These are phyloP conservation scores for Boletus coccyginus DNA, from an alignment of 768 basidiomycete genomes.

Conservation along the genomic window DNA sequence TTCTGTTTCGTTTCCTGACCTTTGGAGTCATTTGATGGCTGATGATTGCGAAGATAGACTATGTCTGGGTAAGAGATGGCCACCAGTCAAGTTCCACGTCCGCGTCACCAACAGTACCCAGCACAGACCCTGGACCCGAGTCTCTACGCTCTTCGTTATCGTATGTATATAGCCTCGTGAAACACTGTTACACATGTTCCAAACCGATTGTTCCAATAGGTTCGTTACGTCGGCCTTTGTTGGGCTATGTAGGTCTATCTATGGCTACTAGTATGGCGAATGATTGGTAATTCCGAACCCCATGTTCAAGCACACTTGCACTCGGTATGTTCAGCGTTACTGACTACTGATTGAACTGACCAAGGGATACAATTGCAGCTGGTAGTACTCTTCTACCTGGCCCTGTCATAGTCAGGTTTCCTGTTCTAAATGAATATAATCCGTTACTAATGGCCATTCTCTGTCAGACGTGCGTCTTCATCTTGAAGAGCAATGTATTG, in stretches of 20 bases:
- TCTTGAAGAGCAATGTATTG: background rate
- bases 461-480: constrained; percentile 2
- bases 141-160: background rate
- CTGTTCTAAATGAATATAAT: background rate
- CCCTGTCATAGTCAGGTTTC: background rate
- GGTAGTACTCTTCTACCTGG: background rate
- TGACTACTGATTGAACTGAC: no score
- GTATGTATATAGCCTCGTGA: background rate
- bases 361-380: background rate
- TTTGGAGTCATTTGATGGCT: no score
- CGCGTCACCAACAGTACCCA: background rate
- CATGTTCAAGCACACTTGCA: background rate
- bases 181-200: no score
- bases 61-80: no score
- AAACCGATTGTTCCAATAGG: no score
- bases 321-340: background rate
- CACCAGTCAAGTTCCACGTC: no score
- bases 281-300: background rate
- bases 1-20: no score
- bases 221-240: no score
- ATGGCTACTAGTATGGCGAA: background rate
- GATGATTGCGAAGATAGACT: no score
- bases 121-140: background rate
- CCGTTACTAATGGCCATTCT: background rate
- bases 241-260: no score